These are phyloP conservation scores for Pseudevernia furfuracea DNA, from an alignment of 495 filamentous ascomycete species.

Conservation along the genomic window DNA sequence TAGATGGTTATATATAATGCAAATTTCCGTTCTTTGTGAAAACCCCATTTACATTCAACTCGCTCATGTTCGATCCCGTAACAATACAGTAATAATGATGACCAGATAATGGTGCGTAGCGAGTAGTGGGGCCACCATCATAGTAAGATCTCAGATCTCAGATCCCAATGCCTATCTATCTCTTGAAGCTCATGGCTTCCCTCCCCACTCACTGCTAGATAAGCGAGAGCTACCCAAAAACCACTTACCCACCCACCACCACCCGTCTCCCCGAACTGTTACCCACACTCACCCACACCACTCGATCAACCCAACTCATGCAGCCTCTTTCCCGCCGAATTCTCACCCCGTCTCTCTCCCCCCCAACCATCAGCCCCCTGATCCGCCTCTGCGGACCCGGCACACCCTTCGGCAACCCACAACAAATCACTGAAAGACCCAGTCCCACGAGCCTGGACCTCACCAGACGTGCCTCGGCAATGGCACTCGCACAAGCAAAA, in stretches of 20 bases:
- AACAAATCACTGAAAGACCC: neutral
- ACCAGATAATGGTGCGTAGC: no score
- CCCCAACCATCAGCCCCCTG: neutral
- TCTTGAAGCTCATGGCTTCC: no score
- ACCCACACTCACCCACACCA: neutral
- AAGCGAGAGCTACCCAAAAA: neutral
- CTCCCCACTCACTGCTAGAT: neutral
- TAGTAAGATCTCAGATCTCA: no score
- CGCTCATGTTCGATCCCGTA: neutral
- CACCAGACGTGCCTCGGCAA: neutral
- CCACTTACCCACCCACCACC: neutral
- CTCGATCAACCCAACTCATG: neutral
- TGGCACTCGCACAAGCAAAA: conserved; percentile 27
- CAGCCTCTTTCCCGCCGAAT: neutral
- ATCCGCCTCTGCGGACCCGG: neutral
- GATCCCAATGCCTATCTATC: no score
- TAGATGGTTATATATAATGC: neutral
- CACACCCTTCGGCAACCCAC: neutral
- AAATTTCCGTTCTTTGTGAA: neutral
- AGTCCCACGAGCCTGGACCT: neutral
- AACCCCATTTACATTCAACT: neutral
- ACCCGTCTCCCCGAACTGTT: neutral
- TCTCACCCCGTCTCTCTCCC: neutral
- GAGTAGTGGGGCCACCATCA: no score
- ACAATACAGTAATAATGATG: no score